Evolutionary conservation across 2,329 filamentous ascomycete species (phyloP), one percentile per base, ranked within the genome.

Genomic region (Exophiala mesophila): DNA sequence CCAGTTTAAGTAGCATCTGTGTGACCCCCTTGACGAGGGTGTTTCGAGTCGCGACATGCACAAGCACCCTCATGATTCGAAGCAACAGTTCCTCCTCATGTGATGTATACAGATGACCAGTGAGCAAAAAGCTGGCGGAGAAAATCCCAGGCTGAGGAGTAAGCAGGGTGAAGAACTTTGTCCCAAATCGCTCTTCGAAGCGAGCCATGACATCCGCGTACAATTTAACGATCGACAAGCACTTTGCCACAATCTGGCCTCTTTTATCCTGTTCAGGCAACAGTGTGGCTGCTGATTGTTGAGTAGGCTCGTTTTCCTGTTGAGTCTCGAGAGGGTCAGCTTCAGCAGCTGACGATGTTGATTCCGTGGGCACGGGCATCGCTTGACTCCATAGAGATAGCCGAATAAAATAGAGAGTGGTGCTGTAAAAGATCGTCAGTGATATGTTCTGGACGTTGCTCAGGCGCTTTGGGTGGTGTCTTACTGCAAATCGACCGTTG

Each of bases 1-100:
- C 33, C 17, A 35, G 34, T 17, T 44, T 44, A 6, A 48, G 32
- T 23, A 48, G 28, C 40, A 48, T 44, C 15, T 38, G 45, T 9
- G 44, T 47, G 13, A 47, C 20, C 15, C 44, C 44, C n/a, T 44
- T 43, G 19, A 40, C 36, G 26, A 47, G 32, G n/a, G 43, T 21
- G 10, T 40, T 31, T 13, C 36, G 36, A n/a, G 31, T 30, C 6
- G 45, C 39, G 13, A 29, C 28, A 18, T 38, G 17, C n/a, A 44
- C 40, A n/a, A 48, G 32, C 16, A 38, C 21, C 3, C 16, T 17
- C 31, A 48, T 36, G 24, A 48, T 33, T 17, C 40, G 15, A 6
- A 44, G 45, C 13, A 48, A 29, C 19, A 44, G n/a, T 18, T 37
- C 41, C 36, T 48, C 40, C 28, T 44, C 45, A 12, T 23, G 7